Base-by-base conservation (phyloP, 495 filamentous ascomycete species). In the Hyaloscypha finlandica region DNA sequence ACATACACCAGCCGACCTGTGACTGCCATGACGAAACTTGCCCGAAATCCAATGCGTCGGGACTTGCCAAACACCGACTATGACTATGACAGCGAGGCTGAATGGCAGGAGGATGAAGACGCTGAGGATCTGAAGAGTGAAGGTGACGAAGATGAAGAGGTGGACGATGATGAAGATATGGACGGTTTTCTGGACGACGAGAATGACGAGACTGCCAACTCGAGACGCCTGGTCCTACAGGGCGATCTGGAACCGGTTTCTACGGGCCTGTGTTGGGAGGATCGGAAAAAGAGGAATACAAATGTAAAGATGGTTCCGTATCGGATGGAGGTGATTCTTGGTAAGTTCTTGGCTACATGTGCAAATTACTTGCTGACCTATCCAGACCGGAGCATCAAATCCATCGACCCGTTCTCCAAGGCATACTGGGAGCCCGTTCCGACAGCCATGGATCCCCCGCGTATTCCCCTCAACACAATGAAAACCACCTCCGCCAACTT, bases 71-170 rank as follows among this genome's bases (percentile, higher is more conserved):
- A 89, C 4, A 82, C 88, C n/a, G 82, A 96, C 72, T 98, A 99
- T 75, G 93, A 95, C 68, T 97, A 97, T 71, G 95, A 98, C 73
- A 97, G 94, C 0, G 95, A 99, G 75, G 94, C 90, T 0, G 96
- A 97, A 77, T 99, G 95, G 92, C 90, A 92, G 68, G 86, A 87
- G 3, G 90, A 91, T 60, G 92, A 95, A 72, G 92, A 89, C 59
- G 84, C 81, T 4, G 91, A 93, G 70, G 89, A 93, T 53, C 76
- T 92, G 6, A 86, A 86, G 64, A 90, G 88, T 0, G 90, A 94
- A 62, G 93, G 96, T 53, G 94, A 97, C 8, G 90, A 92, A 30
- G 85, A 86, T 12, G 85, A 89, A 54, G 86, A 85, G 25, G 69
- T 76, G 0, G 88, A 87, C 5, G 84, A 80, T 29, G 85, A 85